phyloP scores from a whole-genome alignment of 192 early-diverging fungal genomes.

The Backusella westeae region DNA sequence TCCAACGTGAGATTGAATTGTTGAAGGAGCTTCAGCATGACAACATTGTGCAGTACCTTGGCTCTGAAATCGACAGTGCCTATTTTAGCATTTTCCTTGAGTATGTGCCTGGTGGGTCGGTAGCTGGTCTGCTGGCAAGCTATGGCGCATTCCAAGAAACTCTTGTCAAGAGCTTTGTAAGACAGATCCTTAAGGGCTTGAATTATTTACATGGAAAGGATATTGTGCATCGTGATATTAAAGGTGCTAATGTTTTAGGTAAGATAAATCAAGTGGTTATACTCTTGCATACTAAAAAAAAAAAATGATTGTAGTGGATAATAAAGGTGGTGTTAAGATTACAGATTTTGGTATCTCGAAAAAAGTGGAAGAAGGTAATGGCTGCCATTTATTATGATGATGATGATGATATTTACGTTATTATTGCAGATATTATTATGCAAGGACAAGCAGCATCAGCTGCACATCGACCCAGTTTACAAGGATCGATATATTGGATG shows the following conservation, averaged over 20 bases:
- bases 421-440: slow-evolving; percentile 22
- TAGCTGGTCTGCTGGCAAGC: slow-evolving; percentile 78
- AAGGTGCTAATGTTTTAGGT: slow-evolving; percentile 90
- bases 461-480: slow-evolving; percentile 72
- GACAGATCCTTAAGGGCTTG: slow-evolving; percentile 90
- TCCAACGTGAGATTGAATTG: slow-evolving; percentile 88
- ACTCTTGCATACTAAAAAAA: background rate
- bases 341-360: slow-evolving; percentile 99
- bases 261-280: slow-evolving; percentile 11
- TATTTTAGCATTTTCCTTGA: slow-evolving; percentile 93
- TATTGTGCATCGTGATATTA: slow-evolving; percentile 98
- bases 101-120: slow-evolving; percentile 97
- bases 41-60: slow-evolving; percentile 95
- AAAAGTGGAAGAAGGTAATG: slow-evolving; percentile 76
- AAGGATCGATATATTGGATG: slow-evolving; percentile 93
- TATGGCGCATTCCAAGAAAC: slow-evolving; percentile 88
- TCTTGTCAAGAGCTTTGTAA: slow-evolving; percentile 79
- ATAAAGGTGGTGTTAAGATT: slow-evolving; percentile 93
- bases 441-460: slow-evolving; percentile 44
- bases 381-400: background rate
- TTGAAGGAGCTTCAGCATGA: slow-evolving; percentile 91
- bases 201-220: slow-evolving; percentile 91
- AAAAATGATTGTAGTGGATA: slow-evolving; percentile 60
- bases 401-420: background rate
- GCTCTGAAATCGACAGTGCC: slow-evolving; percentile 73